Conservation (phyloP, 805 yeast genomes). For the Ogataea salicorniae region DNA sequence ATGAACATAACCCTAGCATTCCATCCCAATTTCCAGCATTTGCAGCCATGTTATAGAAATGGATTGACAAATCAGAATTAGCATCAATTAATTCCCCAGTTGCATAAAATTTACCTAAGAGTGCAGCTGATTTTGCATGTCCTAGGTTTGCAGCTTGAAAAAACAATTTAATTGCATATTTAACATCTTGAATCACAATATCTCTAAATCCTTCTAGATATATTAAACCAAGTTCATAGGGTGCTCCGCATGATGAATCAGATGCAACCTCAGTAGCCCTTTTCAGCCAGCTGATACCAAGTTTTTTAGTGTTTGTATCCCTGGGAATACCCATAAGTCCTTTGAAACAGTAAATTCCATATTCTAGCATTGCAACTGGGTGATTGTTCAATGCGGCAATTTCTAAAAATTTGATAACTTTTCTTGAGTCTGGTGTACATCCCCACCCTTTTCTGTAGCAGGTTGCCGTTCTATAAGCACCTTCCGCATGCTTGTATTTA, state of each 20-base stretch:
- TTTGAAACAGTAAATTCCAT: slow-evolving; percentile 83
- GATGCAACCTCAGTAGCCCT: slow-evolving; percentile 83
- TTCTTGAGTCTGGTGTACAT: slow-evolving; percentile 79
- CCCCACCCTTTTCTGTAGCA: slow-evolving; percentile 96
- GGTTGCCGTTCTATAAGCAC: slow-evolving; percentile 85
- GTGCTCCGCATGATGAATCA: slow-evolving; percentile 86
- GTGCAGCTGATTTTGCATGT: slow-evolving; percentile 71
- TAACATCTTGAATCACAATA: slow-evolving; percentile 75
- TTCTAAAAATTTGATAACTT: slow-evolving; percentile 75
- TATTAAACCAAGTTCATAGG: slow-evolving; percentile 84
- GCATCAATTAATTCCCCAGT: slow-evolving; percentile 69
- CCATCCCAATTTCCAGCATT: slow-evolving; percentile 80
- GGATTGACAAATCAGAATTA: slow-evolving; percentile 80
- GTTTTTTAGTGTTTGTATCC: slow-evolving; percentile 65
- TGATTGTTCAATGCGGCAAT: slow-evolving; percentile 89
- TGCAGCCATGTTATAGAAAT: slow-evolving; percentile 90
- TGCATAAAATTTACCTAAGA: slow-evolving; percentile 82
- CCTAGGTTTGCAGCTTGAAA: slow-evolving; percentile 87
- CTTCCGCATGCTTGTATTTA: slow-evolving; percentile 86
- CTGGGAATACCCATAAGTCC: slow-evolving; percentile 76
- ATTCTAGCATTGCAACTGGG: slow-evolving; percentile 93
- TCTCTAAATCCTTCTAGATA: slow-evolving; percentile 82
- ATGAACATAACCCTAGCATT: slow-evolving; percentile 92
- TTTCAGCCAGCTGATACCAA: slow-evolving; percentile 89
- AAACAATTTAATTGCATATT: slow-evolving; percentile 80